Evolutionary conservation across 1,284 basidiomycete genomes (phyloP), one percentile per base, ranked within the genome.

Genomic region (Pascua guehoae): DNA sequence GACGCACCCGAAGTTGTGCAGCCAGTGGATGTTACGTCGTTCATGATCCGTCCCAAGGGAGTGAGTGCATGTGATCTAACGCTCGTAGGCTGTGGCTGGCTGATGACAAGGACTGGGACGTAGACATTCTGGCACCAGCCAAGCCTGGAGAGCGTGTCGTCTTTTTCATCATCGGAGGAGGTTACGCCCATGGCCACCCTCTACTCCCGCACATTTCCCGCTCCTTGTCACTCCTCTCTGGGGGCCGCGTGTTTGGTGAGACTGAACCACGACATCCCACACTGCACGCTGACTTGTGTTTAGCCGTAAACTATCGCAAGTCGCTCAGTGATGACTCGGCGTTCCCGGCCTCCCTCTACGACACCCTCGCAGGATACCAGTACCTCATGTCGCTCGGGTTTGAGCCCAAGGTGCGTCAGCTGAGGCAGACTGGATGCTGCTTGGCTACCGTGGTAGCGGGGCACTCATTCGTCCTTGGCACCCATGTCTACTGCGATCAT

Each of bases 231-330:
- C 46, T 40, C 16, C 41, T 54, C 53, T 44, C 53, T 8, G 17
- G 42, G 47, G 53, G 41, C 10, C 41, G 53, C 16, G 41, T 54
- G 8, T 54, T 54, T 42, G 37, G 53, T 54, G 41, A 42, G 53
- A 14, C 46, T 37, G 8, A 37, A 1, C 12, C 12, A 15, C 14
- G 37, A n/a, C n/a, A n/a, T n/a, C 17, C 15, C 16, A 5, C 5
- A 12, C 15, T 18, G n/a, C n/a, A 36, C 12, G 14, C 56, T 51
- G 40, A 51, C 49, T 5, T 1, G 8, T 5, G 24, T 32, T 8
- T 18, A 59, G 58, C 50, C 2, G 51, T 54, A 9, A 61, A 61
- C 56, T 61, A 61, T 48, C 55, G 60, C 49, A 61, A 61, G 45
- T 57, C 53, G 18, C 53, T 61, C 12, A 47, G 41, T 38, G 51